Evolutionary conservation across 495 filamentous ascomycete species (phyloP).

Genomic region (Tuber microsphaerosporum): DNA sequence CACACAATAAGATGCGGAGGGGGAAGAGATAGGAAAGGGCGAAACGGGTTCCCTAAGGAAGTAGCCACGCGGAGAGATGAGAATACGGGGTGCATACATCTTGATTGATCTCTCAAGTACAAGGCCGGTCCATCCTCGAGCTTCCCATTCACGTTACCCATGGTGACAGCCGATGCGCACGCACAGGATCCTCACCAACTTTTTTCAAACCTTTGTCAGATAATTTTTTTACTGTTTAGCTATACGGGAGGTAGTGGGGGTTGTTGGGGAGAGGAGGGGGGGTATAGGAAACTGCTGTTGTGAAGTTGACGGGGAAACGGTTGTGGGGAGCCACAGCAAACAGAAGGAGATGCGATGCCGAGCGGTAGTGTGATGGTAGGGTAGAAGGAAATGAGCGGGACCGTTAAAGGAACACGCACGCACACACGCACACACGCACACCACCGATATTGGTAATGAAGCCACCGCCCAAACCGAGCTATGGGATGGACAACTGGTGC

Average conservation of each 20-base stretch:
- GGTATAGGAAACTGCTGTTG: background rate
- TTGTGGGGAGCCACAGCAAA: slow-evolving; percentile 3
- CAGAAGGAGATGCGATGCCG: background rate
- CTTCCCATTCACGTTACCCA: slow-evolving; percentile 91
- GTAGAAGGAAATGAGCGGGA: background rate
- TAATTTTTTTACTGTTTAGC: background rate
- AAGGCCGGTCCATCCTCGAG: slow-evolving; percentile 76
- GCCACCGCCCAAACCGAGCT: background rate
- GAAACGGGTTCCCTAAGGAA: slow-evolving; percentile 33
- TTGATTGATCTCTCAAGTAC: slow-evolving; percentile 82
- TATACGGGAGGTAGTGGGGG: background rate
- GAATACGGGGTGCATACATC: slow-evolving; percentile 52
- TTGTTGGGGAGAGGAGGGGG: background rate
- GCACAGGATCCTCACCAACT: slow-evolving; percentile 18
- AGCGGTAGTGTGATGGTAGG: background rate
- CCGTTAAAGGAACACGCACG: background rate
- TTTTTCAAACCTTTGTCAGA: background rate
- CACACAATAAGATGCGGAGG: slow-evolving; percentile 10
- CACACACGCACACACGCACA: background rate
- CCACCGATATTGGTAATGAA: background rate
- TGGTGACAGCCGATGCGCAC: slow-evolving; percentile 43
- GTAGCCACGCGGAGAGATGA: slow-evolving; percentile 16
- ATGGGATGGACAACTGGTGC: background rate
- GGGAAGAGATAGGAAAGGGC: slow-evolving; percentile 29
- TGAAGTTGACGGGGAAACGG: slow-evolving; percentile 1